Evolutionary conservation across 2,329 filamentous ascomycete species (phyloP).

Genomic region (Claviceps capensis): DNA sequence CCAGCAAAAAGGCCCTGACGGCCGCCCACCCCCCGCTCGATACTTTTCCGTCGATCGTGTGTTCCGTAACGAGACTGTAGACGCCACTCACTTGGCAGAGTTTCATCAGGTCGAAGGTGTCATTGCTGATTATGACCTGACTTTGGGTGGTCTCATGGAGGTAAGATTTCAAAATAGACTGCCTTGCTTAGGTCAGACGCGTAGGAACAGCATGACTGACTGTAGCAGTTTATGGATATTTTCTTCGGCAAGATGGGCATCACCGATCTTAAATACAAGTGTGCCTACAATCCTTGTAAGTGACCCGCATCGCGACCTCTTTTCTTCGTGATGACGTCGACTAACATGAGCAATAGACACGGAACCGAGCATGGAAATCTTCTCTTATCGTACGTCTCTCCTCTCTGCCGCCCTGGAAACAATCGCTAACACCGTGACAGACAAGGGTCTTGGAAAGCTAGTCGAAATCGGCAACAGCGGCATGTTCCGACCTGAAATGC

Average conservation of each 20-base stretch:
- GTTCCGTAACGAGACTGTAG: conserved; percentile 94
- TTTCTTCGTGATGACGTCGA: conserved; percentile 46
- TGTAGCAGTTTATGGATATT: conserved; percentile 60
- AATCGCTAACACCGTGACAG: background rate
- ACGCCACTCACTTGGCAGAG: conserved; percentile 91
- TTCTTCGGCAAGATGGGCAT: conserved; percentile 98
- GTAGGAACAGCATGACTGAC: background rate
- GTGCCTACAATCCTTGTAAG: conserved; percentile 37
- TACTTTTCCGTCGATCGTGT: conserved; percentile 99
- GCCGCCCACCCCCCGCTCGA: conserved; percentile 54
- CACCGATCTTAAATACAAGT: conserved; percentile 76
- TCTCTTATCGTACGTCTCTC: conserved; percentile 51
- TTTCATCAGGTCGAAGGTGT: conserved; percentile 99
- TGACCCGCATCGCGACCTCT: background rate
- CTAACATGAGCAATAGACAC: conserved; percentile 50
- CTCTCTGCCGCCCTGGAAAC: background rate
- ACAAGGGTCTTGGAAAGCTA: conserved; percentile 77
- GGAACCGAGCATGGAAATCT: conserved; percentile 96
- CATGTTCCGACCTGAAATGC: conserved; percentile 98
- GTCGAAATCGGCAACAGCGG: conserved; percentile 97
- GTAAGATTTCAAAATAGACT: background rate
- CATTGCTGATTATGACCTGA: conserved; percentile 90
- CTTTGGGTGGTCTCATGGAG: conserved; percentile 80
- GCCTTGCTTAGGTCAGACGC: background rate
- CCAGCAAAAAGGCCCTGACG: conserved; percentile 60